Conservation (phyloP, 2,329 filamentous ascomycete genomes). For the Chalaropsis thielavioides region DNA sequence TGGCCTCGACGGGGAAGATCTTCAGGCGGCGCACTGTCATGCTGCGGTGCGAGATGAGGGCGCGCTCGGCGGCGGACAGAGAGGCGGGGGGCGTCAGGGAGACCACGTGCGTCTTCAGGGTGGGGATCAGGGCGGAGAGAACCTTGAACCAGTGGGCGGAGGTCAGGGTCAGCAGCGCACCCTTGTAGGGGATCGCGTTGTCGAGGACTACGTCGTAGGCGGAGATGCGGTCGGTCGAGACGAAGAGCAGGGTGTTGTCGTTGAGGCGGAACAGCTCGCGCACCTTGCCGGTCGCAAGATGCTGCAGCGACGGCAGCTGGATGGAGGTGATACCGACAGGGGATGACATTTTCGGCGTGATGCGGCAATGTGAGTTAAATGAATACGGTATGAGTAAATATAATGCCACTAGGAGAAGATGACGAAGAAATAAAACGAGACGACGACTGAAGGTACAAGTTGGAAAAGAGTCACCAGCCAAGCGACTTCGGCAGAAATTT, state of each 20-base stretch:
- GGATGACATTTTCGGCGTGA: constrained; percentile 8
- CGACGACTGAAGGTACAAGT: not conserved
- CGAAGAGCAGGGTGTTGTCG: constrained; percentile 53
- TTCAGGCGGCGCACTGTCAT: constrained; percentile 65
- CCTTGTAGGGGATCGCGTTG: constrained; percentile 48
- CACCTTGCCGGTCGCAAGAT: constrained; percentile 47
- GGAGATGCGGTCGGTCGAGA: constrained; percentile 80
- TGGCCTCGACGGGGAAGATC: constrained; percentile 67
- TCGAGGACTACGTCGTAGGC: constrained; percentile 86
- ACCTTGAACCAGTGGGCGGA: constrained; percentile 42
- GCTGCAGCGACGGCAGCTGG: constrained; percentile 25
- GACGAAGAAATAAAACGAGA: constrained; percentile 1
- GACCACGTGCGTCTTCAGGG: constrained; percentile 39
- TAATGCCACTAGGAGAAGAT: not conserved
- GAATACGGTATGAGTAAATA: constrained; percentile 3
- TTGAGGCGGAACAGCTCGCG: constrained; percentile 64
- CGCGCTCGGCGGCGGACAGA: constrained; percentile 31
- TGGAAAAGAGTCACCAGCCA: constrained; percentile 11
- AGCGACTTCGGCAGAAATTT: constrained; percentile 12
- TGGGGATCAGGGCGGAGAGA: constrained; percentile 31
- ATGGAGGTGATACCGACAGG: constrained; percentile 23
- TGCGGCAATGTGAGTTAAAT: not conserved
- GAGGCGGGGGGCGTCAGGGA: constrained; percentile 28
- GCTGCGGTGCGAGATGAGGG: constrained; percentile 46
- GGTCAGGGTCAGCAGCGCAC: constrained; percentile 33